These are phyloP conservation scores for Fraxinus excelsior DNA, from an alignment of 257 asterid species.

Conservation along the genomic window DNA sequence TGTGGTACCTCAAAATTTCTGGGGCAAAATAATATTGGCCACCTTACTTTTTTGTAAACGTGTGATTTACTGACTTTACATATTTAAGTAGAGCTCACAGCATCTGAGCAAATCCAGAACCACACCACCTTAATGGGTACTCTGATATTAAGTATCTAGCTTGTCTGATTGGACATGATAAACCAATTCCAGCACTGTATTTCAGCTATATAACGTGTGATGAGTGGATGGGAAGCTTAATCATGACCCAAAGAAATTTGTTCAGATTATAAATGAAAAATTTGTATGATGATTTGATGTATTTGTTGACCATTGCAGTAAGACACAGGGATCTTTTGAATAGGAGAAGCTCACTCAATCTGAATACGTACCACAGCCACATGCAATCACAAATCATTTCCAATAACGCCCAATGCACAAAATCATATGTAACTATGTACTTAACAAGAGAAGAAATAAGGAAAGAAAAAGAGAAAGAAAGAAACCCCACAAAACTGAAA, in stretches of 20 bases:
- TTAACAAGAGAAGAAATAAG: not conserved
- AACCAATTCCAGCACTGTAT: not conserved
- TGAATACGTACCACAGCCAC: not conserved
- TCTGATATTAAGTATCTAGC: not conserved
- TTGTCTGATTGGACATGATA: not conserved
- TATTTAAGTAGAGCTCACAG: not conserved
- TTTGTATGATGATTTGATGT: not conserved
- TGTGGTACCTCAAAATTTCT: not conserved
- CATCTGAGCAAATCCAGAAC: not conserved
- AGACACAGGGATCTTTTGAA: not conserved
- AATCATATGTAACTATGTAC: not conserved
- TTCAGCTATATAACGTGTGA: not conserved
- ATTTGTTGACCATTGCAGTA: not conserved
- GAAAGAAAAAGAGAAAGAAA: not conserved
- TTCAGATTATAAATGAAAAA: not conserved
- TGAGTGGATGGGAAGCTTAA: not conserved
- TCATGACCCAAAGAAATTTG: not conserved
- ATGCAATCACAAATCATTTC: not conserved
- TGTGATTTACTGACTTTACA: not conserved
- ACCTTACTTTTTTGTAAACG: not conserved
- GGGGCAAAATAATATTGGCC: not conserved
- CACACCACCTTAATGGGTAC: not conserved
- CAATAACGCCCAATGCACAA: not conserved
- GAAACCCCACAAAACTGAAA: not conserved
- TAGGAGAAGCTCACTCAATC: constrained; percentile 14